Conservation (phyloP, 345 rosid species). For the Aquilaria malaccensis region DNA sequence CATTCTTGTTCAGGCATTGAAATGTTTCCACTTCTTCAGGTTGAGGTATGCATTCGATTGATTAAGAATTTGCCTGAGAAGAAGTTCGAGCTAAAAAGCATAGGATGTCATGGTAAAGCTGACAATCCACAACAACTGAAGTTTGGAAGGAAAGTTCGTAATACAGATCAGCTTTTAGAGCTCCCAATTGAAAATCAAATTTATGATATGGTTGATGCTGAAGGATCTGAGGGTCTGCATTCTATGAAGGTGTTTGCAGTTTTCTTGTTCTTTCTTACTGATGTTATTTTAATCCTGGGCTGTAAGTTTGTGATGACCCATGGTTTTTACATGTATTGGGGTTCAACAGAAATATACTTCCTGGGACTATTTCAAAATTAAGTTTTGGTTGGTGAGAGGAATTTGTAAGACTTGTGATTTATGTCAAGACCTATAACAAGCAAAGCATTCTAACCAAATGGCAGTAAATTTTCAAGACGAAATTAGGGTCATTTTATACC, state of each 20-base stretch:
- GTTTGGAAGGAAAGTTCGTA: constrained; percentile 61
- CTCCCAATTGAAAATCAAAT: constrained; percentile 80
- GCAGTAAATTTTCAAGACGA: no score
- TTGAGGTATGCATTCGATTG: constrained; percentile 57
- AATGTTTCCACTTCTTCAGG: constrained; percentile 37
- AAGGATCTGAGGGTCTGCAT: constrained; percentile 62
- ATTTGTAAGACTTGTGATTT: no score
- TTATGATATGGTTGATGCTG: constrained; percentile 79
- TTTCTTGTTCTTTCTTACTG: background rate
- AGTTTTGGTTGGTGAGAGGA: no score
- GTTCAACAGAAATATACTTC: no score
- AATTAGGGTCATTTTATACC: no score
- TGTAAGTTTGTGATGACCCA: no score
- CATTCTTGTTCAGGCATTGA: constrained; percentile 5
- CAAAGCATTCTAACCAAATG: no score
- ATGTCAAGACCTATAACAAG: no score
- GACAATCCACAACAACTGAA: constrained; percentile 38
- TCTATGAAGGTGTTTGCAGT: constrained; percentile 55
- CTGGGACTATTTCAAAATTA: no score
- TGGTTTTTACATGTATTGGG: no score
- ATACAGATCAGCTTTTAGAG: constrained; percentile 66
- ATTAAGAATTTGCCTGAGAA: constrained; percentile 36
- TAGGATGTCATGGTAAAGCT: constrained; percentile 24
- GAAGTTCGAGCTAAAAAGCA: constrained; percentile 30
- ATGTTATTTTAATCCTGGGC: no score